Evolutionary conservation across 1,139 yeast species (phyloP).

Genomic region (Candida labiduridarum): DNA sequence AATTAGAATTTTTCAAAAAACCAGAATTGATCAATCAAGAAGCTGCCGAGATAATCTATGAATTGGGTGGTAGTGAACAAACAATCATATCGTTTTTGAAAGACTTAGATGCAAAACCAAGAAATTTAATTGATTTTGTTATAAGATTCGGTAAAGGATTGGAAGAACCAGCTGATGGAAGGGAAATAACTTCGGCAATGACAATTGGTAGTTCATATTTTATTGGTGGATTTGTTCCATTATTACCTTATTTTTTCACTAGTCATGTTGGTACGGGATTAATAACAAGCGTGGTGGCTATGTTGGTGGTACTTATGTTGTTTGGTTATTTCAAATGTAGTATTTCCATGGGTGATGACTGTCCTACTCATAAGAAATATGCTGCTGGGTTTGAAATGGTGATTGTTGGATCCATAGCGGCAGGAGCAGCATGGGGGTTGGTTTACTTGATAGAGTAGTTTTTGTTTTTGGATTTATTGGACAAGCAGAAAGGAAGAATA

Average conservation of each 20-base stretch:
- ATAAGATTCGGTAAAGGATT: slow-evolving; percentile 74
- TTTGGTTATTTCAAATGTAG: slow-evolving; percentile 88
- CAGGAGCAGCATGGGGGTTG: slow-evolving; percentile 94
- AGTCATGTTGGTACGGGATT: slow-evolving; percentile 74
- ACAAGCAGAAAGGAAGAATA: neutral
- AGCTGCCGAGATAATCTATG: slow-evolving; percentile 70
- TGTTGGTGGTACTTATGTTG: slow-evolving; percentile 81
- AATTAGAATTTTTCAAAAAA: slow-evolving; percentile 65
- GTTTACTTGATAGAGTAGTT: slow-evolving; percentile 68
- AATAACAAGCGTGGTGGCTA: slow-evolving; percentile 71
- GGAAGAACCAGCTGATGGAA: slow-evolving; percentile 79
- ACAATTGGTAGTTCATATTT: slow-evolving; percentile 78
- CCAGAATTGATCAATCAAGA: slow-evolving; percentile 65
- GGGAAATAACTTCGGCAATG: slow-evolving; percentile 74
- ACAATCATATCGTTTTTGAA: slow-evolving; percentile 66
- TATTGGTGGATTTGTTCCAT: slow-evolving; percentile 80
- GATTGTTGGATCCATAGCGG: slow-evolving; percentile 90
- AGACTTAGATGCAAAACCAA: slow-evolving; percentile 72
- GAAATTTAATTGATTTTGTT: slow-evolving; percentile 68
- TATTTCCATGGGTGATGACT: slow-evolving; percentile 80
- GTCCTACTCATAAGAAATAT: slow-evolving; percentile 61
- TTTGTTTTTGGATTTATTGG: neutral
- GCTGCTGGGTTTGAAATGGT: slow-evolving; percentile 90
- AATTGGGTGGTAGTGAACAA: slow-evolving; percentile 67
- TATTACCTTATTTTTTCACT: slow-evolving; percentile 79